Conservation (phyloP, 2,329 filamentous ascomycete genomes). For the Aspergillaceae sp. region DNA sequence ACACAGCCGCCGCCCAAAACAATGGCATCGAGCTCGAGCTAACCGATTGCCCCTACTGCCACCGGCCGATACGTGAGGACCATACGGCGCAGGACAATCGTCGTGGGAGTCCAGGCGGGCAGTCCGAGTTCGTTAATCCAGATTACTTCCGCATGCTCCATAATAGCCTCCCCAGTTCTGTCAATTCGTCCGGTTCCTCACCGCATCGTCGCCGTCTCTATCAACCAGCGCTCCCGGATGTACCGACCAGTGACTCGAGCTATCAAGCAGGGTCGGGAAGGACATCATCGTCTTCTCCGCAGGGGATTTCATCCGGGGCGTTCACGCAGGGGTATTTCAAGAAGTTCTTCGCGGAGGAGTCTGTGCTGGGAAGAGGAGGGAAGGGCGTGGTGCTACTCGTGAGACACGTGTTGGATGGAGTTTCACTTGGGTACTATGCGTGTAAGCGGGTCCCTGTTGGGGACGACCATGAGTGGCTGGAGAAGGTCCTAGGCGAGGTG, state of each 20-base stretch:
- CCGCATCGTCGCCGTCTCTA: slow-evolving; percentile 43
- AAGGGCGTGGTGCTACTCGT: slow-evolving; percentile 95
- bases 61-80: slow-evolving; percentile 56
- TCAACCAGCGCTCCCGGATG: slow-evolving; percentile 38
- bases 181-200: slow-evolving; percentile 36
- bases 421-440: slow-evolving; percentile 80
- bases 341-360: slow-evolving; percentile 84
- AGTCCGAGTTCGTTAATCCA: slow-evolving; percentile 71
- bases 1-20: slow-evolving; percentile 35
- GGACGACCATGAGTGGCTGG: slow-evolving; percentile 88
- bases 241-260: slow-evolving; percentile 42
- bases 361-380: slow-evolving; percentile 76
- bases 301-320: slow-evolving; percentile 73
- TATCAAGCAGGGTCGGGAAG: slow-evolving; percentile 33
- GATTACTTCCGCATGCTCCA: slow-evolving; percentile 94
- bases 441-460: slow-evolving; percentile 96
- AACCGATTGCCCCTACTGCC: slow-evolving; percentile 79
- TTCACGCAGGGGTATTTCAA: slow-evolving; percentile 92
- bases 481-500: slow-evolving; percentile 89
- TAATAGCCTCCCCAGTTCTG: slow-evolving; percentile 45
- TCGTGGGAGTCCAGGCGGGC: slow-evolving; percentile 22
- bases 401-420: slow-evolving; percentile 81
- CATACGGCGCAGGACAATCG: slow-evolving; percentile 32
- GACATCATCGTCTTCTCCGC: slow-evolving; percentile 32
- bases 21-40: slow-evolving; percentile 45